Base-by-base conservation (phyloP, 2,329 filamentous ascomycete genomes). In the Calycina marina region DNA sequence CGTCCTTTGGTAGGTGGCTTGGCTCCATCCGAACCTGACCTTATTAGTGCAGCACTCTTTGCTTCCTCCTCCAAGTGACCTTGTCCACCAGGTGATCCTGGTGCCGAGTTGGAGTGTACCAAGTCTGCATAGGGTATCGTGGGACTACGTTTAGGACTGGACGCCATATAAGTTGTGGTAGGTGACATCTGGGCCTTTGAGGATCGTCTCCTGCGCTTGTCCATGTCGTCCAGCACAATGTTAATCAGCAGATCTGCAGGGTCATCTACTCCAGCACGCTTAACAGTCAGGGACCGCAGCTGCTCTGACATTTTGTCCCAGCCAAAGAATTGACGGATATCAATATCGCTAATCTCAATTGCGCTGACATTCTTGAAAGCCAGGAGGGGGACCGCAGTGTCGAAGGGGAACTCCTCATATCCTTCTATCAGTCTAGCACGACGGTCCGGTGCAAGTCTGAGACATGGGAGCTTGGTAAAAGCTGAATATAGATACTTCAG, bases 371-470 rank as follows among this genome's bases (percentile, higher is more conserved):
- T 98, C 60, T 98, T 96, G 69, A 98, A 96, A 6, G 82, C 81
- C 55, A 93, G 79, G n/a, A 98, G 65, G 13, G 90, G 90, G 17
- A 98, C 90, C 13, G 90, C 90, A 14, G 84, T 93, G 56, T 98
- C 90, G 56, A 96, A 94, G 3, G 90, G 90, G 45, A 96, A 98
- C 56, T 94, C 88, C 56, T 98, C 90, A 52, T 90, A 96, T 16
- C 88, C 88, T 44, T 77, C 72, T 45, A 98, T 94, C 39, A 94
- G 63, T 32, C 80, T 77, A 30, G 88, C 86, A 44, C 84, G 81
- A 63, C 85, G 86, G 56, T 98, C 90, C n/a, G 86, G 86, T 16
- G 86, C 77, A 34, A 98, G 65, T 42, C 79, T 76, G 41, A 98
- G 63, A 51, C 83, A 93, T 0, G 90, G 90, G 26, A 98, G 93